Conservation (phyloP, 495 filamentous ascomycete genomes). For the Massariosphaeria phaeospora region DNA sequence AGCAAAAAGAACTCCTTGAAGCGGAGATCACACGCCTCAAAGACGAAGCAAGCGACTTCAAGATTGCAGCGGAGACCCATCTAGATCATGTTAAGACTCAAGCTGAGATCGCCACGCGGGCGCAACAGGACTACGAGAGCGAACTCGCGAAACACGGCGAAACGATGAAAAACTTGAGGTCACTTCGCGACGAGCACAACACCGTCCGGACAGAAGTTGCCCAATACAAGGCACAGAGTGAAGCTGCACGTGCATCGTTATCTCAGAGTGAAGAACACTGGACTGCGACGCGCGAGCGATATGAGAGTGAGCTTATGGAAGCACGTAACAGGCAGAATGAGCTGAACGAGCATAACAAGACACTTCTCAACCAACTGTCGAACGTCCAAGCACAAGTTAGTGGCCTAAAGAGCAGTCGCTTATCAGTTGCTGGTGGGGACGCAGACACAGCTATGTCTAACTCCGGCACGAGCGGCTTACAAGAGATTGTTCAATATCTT, state of each 20-base stretch:
- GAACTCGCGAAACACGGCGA: conserved; percentile 93
- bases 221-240: conserved; percentile 66
- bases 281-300: conserved; percentile 70
- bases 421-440: conserved; percentile 45
- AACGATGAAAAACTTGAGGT: conserved; percentile 75
- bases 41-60: conserved; percentile 76
- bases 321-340: conserved; percentile 73
- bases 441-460: conserved; percentile 41
- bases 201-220: conserved; percentile 71
- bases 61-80: conserved; percentile 69
- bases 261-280: conserved; percentile 78
- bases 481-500: conserved; percentile 83
- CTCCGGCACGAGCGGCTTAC: conserved; percentile 63
- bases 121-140: conserved; percentile 90
- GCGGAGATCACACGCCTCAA: conserved; percentile 74
- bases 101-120: conserved; percentile 84
- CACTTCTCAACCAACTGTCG: conserved; percentile 84
- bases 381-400: conserved; percentile 72
- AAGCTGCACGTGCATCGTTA: conserved; percentile 74
- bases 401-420: conserved; percentile 66
- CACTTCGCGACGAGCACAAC: conserved; percentile 71
- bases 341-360: conserved; percentile 73
- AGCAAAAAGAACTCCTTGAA: conserved; percentile 71
- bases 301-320: conserved; percentile 78
- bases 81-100: conserved; percentile 89